phyloP scores from a whole-genome alignment of 1,284 basidiomycete genomes.

The Ustilago crameri region DNA sequence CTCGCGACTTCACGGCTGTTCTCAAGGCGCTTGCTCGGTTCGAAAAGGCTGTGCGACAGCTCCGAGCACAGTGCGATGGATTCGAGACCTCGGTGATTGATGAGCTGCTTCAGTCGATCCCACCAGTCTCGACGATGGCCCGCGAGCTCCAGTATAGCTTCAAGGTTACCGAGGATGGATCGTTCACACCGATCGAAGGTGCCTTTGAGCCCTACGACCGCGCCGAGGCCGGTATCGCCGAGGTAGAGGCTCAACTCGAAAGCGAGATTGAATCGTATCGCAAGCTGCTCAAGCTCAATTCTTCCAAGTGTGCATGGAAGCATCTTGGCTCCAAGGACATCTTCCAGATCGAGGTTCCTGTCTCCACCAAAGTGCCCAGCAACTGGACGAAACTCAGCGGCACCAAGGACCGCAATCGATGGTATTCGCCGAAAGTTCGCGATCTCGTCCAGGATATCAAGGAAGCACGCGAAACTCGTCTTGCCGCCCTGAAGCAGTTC shows the following conservation, averaged over 20 bases:
- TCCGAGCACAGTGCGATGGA: conserved; percentile 27
- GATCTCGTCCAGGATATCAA: conserved; percentile 66
- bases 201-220: conserved; percentile 58
- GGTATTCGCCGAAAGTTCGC: conserved; percentile 63
- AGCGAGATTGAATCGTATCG: conserved; percentile 50
- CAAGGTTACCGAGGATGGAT: conserved; percentile 57
- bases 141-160: conserved; percentile 55
- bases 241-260: conserved; percentile 59
- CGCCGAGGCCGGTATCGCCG: conserved; percentile 49
- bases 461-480: conserved; percentile 64
- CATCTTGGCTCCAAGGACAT: conserved; percentile 68
- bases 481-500: conserved; percentile 65
- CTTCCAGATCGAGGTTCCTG: conserved; percentile 66
- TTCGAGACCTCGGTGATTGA: conserved; percentile 45
- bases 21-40: conserved; percentile 58
- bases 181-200: conserved; percentile 58
- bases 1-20: conserved; percentile 63
- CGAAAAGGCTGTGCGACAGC: conserved; percentile 31
- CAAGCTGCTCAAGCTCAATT: conserved; percentile 50
- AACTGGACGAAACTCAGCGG: conserved; percentile 63
- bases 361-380: conserved; percentile 59
- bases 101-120: conserved; percentile 50
- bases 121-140: conserved; percentile 55
- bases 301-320: conserved; percentile 61
- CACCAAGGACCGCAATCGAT: conserved; percentile 65